Conservation (phyloP, 768 basidiomycete genomes). For the Inosperma sp. region DNA sequence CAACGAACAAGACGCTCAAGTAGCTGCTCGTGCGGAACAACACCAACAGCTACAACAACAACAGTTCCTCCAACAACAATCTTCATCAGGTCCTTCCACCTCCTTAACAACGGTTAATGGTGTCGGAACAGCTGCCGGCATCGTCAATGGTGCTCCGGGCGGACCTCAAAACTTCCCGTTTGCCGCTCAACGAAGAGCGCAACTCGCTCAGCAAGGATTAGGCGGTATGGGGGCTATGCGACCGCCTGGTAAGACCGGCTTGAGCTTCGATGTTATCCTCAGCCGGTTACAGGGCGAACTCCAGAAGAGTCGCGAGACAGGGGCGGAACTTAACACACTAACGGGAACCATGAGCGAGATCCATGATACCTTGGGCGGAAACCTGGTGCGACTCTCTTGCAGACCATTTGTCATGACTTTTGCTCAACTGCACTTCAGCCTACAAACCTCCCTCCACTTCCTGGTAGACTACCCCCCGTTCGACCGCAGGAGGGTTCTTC, state of each 20-base stretch:
- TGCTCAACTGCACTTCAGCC: slow-evolving; percentile 50
- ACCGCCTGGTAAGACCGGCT: slow-evolving; percentile 74
- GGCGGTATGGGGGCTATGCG: slow-evolving; percentile 72
- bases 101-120: background rate
- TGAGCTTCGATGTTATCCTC: slow-evolving; percentile 90
- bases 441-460: slow-evolving; percentile 56
- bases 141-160: slow-evolving; percentile 20
- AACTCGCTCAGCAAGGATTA: slow-evolving; percentile 55
- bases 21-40: slow-evolving; percentile 67
- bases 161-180: slow-evolving; percentile 22
- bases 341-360: slow-evolving; percentile 84
- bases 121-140: background rate
- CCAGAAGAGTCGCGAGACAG: slow-evolving; percentile 93
- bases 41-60: slow-evolving; percentile 36
- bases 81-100: slow-evolving; percentile 4
- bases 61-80: slow-evolving; percentile 22
- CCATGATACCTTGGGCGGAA: slow-evolving; percentile 84
- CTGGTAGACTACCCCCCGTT: slow-evolving; percentile 62
- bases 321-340: slow-evolving; percentile 74
- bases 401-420: slow-evolving; percentile 4
- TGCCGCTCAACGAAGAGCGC: slow-evolving; percentile 47
- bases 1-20: slow-evolving; percentile 76
- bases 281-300: slow-evolving; percentile 87
- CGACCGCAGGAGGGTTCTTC: slow-evolving; percentile 39
- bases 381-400: slow-evolving; percentile 48